Evolutionary conservation across 345 rosid species (phyloP).

Genomic region (Lepidium aucheri): DNA sequence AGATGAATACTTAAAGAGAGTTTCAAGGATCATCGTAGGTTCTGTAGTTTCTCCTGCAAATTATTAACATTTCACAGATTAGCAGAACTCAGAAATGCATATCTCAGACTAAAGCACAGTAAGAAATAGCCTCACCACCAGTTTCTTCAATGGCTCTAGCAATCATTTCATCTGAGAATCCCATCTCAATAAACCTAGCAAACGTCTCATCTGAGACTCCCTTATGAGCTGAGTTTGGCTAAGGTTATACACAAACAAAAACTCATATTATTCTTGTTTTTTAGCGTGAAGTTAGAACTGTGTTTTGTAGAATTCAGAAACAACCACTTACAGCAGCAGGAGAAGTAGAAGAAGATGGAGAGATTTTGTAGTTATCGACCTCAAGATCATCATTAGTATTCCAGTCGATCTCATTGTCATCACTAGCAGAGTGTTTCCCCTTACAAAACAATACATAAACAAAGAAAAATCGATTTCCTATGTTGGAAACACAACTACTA

Average conservation of each 20-base stretch:
- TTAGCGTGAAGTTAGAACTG: no score
- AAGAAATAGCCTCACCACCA: neutral
- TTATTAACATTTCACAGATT: neutral
- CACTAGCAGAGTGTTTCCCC: neutral
- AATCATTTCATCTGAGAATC: neutral
- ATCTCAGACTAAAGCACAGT: neutral
- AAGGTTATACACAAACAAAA: neutral
- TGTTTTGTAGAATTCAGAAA: neutral
- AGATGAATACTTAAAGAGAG: neutral
- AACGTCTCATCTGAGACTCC: neutral
- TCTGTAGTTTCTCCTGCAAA: neutral
- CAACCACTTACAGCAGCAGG: neutral
- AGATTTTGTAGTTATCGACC: neutral
- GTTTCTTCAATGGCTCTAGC: neutral
- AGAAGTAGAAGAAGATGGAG: neutral
- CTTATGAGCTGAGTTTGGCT: neutral
- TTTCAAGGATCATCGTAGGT: conserved; percentile 4
- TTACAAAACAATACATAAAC: neutral
- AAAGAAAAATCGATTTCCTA: no score
- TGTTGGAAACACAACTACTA: no score
- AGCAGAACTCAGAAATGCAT: neutral
- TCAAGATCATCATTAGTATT: neutral
- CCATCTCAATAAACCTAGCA: neutral
- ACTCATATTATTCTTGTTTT: neutral
- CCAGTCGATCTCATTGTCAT: neutral